These are phyloP conservation scores for Kwoniella botswanensis DNA, from an alignment of 768 basidiomycete genomes.

Conservation along the genomic window DNA sequence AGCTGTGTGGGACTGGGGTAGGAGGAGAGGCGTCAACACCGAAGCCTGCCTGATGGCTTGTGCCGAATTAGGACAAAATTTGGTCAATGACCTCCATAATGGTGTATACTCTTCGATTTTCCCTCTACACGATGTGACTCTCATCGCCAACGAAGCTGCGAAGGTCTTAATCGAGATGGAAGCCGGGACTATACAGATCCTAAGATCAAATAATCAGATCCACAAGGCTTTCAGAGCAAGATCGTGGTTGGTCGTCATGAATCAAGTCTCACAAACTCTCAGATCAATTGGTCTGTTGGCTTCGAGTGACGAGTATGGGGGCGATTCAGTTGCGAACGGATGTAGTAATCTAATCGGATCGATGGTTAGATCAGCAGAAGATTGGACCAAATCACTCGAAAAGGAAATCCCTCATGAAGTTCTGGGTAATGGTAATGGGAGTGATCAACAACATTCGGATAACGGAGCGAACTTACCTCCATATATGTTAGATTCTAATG, in stretches of 20 bases:
- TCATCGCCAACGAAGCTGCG: constrained; percentile 37
- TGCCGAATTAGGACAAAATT: constrained; percentile 25
- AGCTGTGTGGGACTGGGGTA: constrained; percentile 43
- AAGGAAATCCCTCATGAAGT: constrained; percentile 9
- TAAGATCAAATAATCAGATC: constrained; percentile 4
- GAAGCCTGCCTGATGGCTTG: constrained; percentile 33
- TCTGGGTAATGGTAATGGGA: not conserved
- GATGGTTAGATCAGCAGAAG: constrained; percentile 44
- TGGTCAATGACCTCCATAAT: constrained; percentile 9
- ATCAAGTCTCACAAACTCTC: constrained; percentile 28
- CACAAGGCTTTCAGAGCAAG: constrained; percentile 20
- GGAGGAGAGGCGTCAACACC: constrained; percentile 33
- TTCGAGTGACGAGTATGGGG: constrained; percentile 8
- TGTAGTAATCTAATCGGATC: constrained; percentile 48
- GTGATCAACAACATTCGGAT: not conserved
- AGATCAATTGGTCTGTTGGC: constrained; percentile 14
- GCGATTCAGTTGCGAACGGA: constrained; percentile 39
- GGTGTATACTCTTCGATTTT: constrained; percentile 19
- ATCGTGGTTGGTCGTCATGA: constrained; percentile 31
- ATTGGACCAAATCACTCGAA: constrained; percentile 31
- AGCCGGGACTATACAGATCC: constrained; percentile 33
- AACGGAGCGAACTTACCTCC: not conserved
- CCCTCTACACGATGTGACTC: constrained; percentile 39
- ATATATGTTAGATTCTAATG: not conserved
- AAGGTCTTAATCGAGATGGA: constrained; percentile 49